phyloP scores from a whole-genome alignment of 2,329 filamentous ascomycete genomes.

The Pseudogymnoascus sp. region DNA sequence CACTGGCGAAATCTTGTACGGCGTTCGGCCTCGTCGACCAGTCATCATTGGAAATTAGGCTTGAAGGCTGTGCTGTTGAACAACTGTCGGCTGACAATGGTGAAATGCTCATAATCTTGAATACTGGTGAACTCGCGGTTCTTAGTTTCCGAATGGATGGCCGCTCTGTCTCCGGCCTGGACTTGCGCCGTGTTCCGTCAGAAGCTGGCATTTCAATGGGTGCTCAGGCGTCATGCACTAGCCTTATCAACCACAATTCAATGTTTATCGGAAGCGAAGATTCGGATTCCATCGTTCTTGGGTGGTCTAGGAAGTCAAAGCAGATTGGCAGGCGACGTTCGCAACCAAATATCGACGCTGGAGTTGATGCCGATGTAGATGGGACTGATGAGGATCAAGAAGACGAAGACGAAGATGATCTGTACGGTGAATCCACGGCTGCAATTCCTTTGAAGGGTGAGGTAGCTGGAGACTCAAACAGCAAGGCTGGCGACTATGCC shows the following conservation, averaged over 20 bases:
- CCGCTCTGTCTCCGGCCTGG: conserved; percentile 79
- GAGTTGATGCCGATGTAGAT: conserved; percentile 46
- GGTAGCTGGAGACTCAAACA: conserved; percentile 28
- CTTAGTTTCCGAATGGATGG: conserved; percentile 83
- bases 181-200: conserved; percentile 58
- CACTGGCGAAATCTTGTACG: conserved; percentile 75
- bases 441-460: conserved; percentile 31
- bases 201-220: conserved; percentile 55
- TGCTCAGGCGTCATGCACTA: conserved; percentile 58
- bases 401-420: conserved; percentile 45
- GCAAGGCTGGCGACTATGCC: conserved; percentile 53
- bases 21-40: conserved; percentile 82
- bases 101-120: conserved; percentile 76
- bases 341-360: conserved; percentile 41
- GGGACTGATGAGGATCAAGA: conserved; percentile 45
- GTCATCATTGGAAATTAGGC: conserved; percentile 65
- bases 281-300: conserved; percentile 70
- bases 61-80: conserved; percentile 76
- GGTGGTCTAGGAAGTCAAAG: conserved; percentile 63
- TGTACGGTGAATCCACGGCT: conserved; percentile 48
- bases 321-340: conserved; percentile 55
- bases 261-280: conserved; percentile 83
- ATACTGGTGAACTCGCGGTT: conserved; percentile 64
- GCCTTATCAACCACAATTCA: conserved; percentile 56
- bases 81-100: conserved; percentile 67